These are phyloP conservation scores for Ceratocystis diversiconidia DNA, from an alignment of 2,329 filamentous ascomycete species.

Conservation along the genomic window DNA sequence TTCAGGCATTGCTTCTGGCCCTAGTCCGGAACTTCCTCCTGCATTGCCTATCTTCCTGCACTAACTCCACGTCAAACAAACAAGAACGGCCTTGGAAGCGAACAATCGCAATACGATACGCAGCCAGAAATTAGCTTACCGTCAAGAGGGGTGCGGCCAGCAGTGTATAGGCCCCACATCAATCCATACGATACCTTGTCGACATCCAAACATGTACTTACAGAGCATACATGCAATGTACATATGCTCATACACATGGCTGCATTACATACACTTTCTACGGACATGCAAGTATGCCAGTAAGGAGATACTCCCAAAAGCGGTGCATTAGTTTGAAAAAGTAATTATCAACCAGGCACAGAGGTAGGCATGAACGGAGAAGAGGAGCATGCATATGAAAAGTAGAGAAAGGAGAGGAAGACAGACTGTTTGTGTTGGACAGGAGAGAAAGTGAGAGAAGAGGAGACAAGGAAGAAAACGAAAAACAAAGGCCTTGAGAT, in stretches of 20 bases:
- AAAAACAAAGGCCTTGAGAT: not conserved
- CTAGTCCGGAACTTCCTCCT: not conserved
- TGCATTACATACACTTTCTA: not conserved
- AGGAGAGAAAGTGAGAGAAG: not conserved
- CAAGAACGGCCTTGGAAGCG: not conserved
- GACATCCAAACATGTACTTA: not conserved
- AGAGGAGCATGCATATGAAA: not conserved
- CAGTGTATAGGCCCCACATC: not conserved
- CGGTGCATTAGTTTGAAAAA: not conserved
- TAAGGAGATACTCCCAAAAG: conserved; percentile 1
- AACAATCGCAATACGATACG: not conserved
- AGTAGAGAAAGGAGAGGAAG: not conserved
- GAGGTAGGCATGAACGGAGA: not conserved
- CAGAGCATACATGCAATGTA: not conserved
- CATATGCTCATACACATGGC: not conserved
- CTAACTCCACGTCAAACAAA: not conserved
- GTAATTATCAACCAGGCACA: not conserved
- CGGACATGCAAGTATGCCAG: not conserved
- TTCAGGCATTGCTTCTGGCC: not conserved
- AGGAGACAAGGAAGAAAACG: not conserved
- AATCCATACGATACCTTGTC: not conserved
- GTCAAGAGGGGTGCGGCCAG: not conserved
- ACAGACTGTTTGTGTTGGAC: not conserved
- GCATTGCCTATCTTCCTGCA: not conserved
- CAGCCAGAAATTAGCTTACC: not conserved